phyloP scores from a whole-genome alignment of 768 basidiomycete genomes.

The Gloeopeniophorella convolvens region DNA sequence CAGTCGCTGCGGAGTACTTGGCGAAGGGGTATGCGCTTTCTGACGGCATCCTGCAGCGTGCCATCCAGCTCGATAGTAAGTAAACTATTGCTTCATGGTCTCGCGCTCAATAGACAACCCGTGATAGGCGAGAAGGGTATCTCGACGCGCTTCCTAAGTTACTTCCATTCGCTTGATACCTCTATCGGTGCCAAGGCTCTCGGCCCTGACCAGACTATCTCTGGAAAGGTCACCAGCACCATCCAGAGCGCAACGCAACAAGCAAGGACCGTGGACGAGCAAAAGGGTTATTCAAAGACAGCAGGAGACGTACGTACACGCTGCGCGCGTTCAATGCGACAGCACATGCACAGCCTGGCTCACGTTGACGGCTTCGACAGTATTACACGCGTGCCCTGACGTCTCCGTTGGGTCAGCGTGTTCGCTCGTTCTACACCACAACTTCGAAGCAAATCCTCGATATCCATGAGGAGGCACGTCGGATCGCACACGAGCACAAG shows the following conservation, averaged over 20 bases:
- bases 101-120: background rate
- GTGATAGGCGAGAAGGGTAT: constrained; percentile 74
- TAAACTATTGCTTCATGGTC: background rate
- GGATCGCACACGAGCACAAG: constrained; percentile 67
- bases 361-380: constrained; percentile 34
- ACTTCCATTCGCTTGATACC: constrained; percentile 67
- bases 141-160: constrained; percentile 74
- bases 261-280: constrained; percentile 71
- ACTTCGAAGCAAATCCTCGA: constrained; percentile 86
- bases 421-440: constrained; percentile 75
- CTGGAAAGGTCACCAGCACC: constrained; percentile 61
- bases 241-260: constrained; percentile 60
- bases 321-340: too few species aligned
- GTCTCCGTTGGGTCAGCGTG: constrained; percentile 74
- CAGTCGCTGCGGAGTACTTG: constrained; percentile 90
- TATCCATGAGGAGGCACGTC: constrained; percentile 88
- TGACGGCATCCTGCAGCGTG: constrained; percentile 69
- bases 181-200: constrained; percentile 62
- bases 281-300: constrained; percentile 65
- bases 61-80: constrained; percentile 74
- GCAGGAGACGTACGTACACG: constrained; percentile 63
- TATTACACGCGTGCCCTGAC: constrained; percentile 72
- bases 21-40: constrained; percentile 82
- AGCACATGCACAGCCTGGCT: too few species aligned
- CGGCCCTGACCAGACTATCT: constrained; percentile 78